Conservation (phyloP, 768 basidiomycete species). For the Kondoa subrosea region DNA sequence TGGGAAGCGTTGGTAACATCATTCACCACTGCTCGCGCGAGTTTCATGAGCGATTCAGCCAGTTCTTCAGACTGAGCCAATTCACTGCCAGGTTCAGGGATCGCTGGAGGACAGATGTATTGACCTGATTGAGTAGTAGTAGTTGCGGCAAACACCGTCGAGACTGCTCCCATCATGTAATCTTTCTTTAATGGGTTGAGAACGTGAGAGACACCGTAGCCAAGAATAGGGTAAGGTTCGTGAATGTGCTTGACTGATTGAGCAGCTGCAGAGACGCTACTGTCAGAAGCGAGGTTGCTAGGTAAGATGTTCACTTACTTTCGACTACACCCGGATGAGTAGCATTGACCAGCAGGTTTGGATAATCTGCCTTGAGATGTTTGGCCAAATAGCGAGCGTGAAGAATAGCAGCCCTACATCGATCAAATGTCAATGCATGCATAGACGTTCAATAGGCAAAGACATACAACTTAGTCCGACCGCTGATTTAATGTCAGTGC, state of each 20-base stretch:
- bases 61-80: slow-evolving; percentile 12
- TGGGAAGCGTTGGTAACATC: slow-evolving; percentile 4
- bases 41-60: slow-evolving; percentile 18
- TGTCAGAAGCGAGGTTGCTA: background rate
- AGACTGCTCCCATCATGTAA: slow-evolving; percentile 11
- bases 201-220: slow-evolving; percentile 12
- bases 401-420: slow-evolving; percentile 16
- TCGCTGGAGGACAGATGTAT: slow-evolving; percentile 10
- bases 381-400: slow-evolving; percentile 13
- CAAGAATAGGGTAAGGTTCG: slow-evolving; percentile 16
- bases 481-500: too few species aligned
- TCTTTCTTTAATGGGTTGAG: slow-evolving; percentile 19
- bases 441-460: too few species aligned
- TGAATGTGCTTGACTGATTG: slow-evolving; percentile 11
- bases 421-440: too few species aligned
- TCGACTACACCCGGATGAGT: slow-evolving; percentile 17
- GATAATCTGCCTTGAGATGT: slow-evolving; percentile 10
- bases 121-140: background rate
- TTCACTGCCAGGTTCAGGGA: slow-evolving; percentile 14
- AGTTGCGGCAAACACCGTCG: slow-evolving; percentile 10
- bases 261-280: background rate
- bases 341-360: slow-evolving; percentile 16
- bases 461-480: too few species aligned
- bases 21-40: slow-evolving; percentile 10
- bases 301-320: slow-evolving; percentile 2